Conservation (phyloP, 129 eudicot species). For the Flaveria trinervia region DNA sequence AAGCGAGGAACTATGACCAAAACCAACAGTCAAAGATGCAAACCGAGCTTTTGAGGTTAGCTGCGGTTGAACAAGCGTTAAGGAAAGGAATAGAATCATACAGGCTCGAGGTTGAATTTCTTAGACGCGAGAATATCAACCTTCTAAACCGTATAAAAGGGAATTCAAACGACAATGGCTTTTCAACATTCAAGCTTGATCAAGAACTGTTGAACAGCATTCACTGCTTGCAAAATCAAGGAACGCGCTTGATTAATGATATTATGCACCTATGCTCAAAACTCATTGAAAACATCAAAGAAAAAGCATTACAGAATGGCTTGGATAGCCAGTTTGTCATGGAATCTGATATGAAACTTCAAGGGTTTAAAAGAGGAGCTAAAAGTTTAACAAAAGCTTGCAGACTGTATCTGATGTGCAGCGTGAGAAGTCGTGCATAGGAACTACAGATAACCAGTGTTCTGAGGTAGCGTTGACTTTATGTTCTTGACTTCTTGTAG, state of each 20-base stretch:
- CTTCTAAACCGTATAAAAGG: slow-evolving; percentile 72
- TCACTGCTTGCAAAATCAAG: slow-evolving; percentile 72
- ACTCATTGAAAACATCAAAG: slow-evolving; percentile 59
- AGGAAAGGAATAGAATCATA: slow-evolving; percentile 84
- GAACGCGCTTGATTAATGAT: slow-evolving; percentile 57
- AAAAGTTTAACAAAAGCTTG: slow-evolving; percentile 60
- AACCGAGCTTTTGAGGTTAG: slow-evolving; percentile 69
- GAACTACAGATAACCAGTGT: slow-evolving; percentile 30
- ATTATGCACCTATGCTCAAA: slow-evolving; percentile 55
- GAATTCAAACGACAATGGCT: slow-evolving; percentile 48
- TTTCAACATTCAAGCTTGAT: slow-evolving; percentile 61
- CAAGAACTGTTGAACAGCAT: slow-evolving; percentile 63
- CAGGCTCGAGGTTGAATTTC: slow-evolving; percentile 70
- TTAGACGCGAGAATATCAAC: slow-evolving; percentile 77
- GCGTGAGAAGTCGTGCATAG: slow-evolving; percentile 48
- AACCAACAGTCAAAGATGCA: slow-evolving; percentile 64
- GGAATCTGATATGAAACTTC: slow-evolving; percentile 85
- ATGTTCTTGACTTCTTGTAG: background rate
- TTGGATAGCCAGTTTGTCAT: slow-evolving; percentile 60
- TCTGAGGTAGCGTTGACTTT: slow-evolving; percentile 50
- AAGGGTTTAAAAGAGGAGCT: slow-evolving; percentile 70
- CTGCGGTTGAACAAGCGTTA: slow-evolving; percentile 70
- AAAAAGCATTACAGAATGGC: slow-evolving; percentile 40
- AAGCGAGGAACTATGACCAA: slow-evolving; percentile 49
- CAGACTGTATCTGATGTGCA: slow-evolving; percentile 51